Evolutionary conservation across 257 asterid genomes (phyloP).

Genomic region (Phtheirospermum japonicum): DNA sequence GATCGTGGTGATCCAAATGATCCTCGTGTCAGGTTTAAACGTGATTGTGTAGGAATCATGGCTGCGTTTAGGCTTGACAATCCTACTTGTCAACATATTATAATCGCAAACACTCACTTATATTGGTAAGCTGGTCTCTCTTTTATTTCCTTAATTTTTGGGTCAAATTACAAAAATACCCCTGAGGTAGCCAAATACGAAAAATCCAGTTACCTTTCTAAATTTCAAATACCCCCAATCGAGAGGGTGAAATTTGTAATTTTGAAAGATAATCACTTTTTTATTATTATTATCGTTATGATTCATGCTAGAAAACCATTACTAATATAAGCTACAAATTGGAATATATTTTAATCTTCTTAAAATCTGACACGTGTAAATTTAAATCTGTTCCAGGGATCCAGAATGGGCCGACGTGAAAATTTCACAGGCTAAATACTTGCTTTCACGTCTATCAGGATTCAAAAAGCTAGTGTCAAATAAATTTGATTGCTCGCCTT

Average conservation of each 20-base stretch:
- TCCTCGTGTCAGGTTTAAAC: constrained; percentile 82
- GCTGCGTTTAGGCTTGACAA: constrained; percentile 74
- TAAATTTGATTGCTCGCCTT: constrained; percentile 60
- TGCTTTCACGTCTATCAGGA: constrained; percentile 66
- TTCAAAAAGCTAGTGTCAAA: constrained; percentile 55
- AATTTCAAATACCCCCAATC: no score
- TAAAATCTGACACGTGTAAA: not conserved
- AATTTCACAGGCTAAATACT: constrained; percentile 80
- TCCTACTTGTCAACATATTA: constrained; percentile 51
- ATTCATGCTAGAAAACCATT: no score
- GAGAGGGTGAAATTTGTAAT: no score
- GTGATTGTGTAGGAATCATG: constrained; percentile 92
- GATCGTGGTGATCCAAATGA: constrained; percentile 72
- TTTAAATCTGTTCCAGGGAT: constrained; percentile 54
- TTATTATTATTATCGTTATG: no score
- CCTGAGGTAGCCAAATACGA: no score
- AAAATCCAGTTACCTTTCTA: no score
- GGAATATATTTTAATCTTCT: no score
- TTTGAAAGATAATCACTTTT: no score
- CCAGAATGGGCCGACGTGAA: constrained; percentile 90
- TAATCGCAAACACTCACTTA: constrained; percentile 79
- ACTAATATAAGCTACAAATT: no score
- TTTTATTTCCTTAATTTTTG: not conserved
- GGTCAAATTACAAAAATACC: not conserved
- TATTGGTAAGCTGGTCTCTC: constrained; percentile 57